A percentile compares a stretch with the other conserved stretches of the same genome.
Evolutionary conservation across 1,284 basidiomycete species (phyloP).

Genomic region (Peniophora sp.): DNA sequence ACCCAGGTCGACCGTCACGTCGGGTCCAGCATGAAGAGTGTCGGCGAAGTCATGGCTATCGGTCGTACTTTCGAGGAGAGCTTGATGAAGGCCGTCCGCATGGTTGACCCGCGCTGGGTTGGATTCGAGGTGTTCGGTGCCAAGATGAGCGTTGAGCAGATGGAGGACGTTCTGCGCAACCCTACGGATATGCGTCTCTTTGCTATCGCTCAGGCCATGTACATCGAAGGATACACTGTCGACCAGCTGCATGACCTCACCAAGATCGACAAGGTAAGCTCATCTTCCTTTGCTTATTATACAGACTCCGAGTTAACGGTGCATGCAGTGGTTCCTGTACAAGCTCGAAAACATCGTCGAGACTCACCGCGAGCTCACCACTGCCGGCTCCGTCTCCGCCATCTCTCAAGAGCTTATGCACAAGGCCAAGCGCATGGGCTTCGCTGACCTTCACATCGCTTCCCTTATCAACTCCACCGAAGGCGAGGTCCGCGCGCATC

Average conservation of each 20-base stretch:
- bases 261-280: conserved; percentile 87
- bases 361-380: conserved; percentile 68
- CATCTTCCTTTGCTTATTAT: neutral
- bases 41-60: conserved; percentile 99
- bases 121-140: conserved; percentile 78
- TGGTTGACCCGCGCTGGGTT: conserved; percentile 89
- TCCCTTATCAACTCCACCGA: conserved; percentile 67
- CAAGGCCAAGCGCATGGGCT: conserved; percentile 87
- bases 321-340: conserved; percentile 87
- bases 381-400: conserved; percentile 58
- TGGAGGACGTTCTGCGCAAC: conserved; percentile 70
- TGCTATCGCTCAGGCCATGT: conserved; percentile 96
- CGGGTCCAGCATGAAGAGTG: conserved; percentile 98
- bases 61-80: conserved; percentile 99
- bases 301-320: conserved; percentile 3
- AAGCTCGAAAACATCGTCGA: conserved; percentile 97
- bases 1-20: conserved; percentile 91
- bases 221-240: conserved; percentile 86
- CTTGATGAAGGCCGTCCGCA: conserved; percentile 96
- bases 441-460: conserved; percentile 91
- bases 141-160: conserved; percentile 54
- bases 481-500: conserved; percentile 72
- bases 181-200: conserved; percentile 93
- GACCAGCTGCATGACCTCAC: conserved; percentile 90
- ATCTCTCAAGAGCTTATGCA: conserved; percentile 67